phyloP scores from a whole-genome alignment of 805 yeast species.

The Sugiyamaella qingdaonensis region DNA sequence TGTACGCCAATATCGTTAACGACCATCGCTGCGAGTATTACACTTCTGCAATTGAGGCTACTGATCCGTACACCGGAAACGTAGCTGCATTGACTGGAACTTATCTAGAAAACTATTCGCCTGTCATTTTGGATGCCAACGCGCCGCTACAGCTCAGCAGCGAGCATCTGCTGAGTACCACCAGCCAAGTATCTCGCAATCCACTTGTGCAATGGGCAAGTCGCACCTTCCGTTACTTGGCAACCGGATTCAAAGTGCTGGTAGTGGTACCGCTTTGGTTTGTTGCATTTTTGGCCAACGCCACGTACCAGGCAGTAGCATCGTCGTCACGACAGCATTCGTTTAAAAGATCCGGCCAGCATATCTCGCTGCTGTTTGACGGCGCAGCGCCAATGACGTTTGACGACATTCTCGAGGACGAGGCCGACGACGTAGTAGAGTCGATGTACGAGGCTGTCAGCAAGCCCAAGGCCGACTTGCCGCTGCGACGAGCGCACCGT shows the following conservation, averaged over 20 bases:
- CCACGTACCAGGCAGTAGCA: slow-evolving; percentile 38
- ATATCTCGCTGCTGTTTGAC: slow-evolving; percentile 1
- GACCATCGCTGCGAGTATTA: slow-evolving; percentile 82
- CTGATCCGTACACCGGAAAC: slow-evolving; percentile 20
- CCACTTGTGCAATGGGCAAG: neutral
- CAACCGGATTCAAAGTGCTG: slow-evolving; percentile 42
- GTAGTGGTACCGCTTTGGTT: slow-evolving; percentile 63
- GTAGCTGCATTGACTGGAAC: slow-evolving; percentile 12
- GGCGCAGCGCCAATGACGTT: slow-evolving; percentile 8
- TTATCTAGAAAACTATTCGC: slow-evolving; percentile 50
- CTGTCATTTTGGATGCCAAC: slow-evolving; percentile 30
- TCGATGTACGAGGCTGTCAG: slow-evolving; percentile 21
- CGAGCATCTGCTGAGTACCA: neutral
- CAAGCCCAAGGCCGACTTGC: slow-evolving; percentile 8
- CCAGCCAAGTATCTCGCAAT: neutral
- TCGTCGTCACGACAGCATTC: slow-evolving; percentile 37
- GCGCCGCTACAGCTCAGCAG: neutral
- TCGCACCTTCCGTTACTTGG: slow-evolving; percentile 40
- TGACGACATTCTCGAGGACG: slow-evolving; percentile 49
- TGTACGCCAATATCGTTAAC: slow-evolving; percentile 74
- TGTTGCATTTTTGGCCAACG: slow-evolving; percentile 49
- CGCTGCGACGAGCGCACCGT: slow-evolving; percentile 36
- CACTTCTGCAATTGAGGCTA: slow-evolving; percentile 63
- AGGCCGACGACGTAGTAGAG: slow-evolving; percentile 61
- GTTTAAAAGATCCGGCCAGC: slow-evolving; percentile 13